Conservation (phyloP, 495 filamentous ascomycete genomes). For the Penicillium canariense region DNA sequence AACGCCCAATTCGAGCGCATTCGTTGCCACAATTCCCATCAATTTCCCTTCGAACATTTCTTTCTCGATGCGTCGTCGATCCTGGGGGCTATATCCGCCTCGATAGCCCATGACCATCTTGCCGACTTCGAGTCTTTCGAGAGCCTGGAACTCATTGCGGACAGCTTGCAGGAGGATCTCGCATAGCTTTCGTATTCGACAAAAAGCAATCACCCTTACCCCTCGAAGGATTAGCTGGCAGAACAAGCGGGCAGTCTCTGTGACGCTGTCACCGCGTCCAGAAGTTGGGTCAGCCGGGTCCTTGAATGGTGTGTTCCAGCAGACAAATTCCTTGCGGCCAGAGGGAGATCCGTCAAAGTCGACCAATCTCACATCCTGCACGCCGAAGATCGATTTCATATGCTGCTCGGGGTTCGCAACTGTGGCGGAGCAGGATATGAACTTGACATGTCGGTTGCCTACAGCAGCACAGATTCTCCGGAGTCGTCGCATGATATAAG, state of each 20-base stretch:
- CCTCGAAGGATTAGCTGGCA: conserved; percentile 86
- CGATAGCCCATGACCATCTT: conserved; percentile 91
- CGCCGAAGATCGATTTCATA: conserved; percentile 91
- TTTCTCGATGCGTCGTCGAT: conserved; percentile 82
- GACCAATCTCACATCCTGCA: conserved; percentile 71
- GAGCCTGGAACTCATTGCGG: conserved; percentile 66
- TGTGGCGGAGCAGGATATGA: conserved; percentile 96
- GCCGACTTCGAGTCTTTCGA: conserved; percentile 72
- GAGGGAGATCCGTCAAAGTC: conserved; percentile 94
- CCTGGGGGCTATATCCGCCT: conserved; percentile 93
- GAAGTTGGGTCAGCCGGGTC: conserved; percentile 84
- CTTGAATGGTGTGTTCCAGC: conserved; percentile 97
- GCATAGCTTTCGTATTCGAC: conserved; percentile 80
- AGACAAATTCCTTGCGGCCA: conserved; percentile 91
- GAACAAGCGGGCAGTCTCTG: conserved; percentile 84
- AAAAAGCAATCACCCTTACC: conserved; percentile 92
- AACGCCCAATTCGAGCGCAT: conserved; percentile 87
- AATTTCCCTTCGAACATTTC: conserved; percentile 98
- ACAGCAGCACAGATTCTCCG: conserved; percentile 87
- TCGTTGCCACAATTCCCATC: conserved; percentile 91
- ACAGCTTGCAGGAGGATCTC: conserved; percentile 82
- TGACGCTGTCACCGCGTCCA: conserved; percentile 77
- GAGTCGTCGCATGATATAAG: conserved; percentile 90
- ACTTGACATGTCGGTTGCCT: conserved; percentile 84
- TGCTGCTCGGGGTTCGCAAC: conserved; percentile 92